Evolutionary conservation across 2,329 filamentous ascomycete species (phyloP).

Genomic region (Polychaeton citri): DNA sequence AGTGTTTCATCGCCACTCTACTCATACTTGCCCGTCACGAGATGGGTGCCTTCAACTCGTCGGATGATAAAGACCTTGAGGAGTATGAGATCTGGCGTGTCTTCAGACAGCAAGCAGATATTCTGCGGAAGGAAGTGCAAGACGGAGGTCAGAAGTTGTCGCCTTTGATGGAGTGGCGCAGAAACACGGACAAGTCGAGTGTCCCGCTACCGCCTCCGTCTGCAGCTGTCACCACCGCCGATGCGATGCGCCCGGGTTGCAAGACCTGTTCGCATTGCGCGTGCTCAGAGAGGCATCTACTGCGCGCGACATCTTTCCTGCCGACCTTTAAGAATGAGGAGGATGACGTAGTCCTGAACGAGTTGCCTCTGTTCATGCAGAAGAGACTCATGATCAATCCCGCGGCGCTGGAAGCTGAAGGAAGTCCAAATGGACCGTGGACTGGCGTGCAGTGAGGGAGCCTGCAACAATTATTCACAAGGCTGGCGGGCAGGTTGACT

Average conservation of each 20-base stretch:
- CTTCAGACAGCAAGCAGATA: constrained; percentile 49
- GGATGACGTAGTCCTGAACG: constrained; percentile 1
- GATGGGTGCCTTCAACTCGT: background rate
- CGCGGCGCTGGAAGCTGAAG: background rate
- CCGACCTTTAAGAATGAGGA: background rate
- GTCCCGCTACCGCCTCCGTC: background rate
- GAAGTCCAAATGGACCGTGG: background rate
- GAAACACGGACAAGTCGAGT: background rate
- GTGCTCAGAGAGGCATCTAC: constrained; percentile 1
- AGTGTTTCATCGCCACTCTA: constrained; percentile 52
- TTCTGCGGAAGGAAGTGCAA: constrained; percentile 46
- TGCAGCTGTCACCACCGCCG: background rate
- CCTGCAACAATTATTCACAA: too few species aligned
- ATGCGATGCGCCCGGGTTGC: background rate
- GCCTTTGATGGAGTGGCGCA: background rate
- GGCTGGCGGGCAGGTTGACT: too few species aligned
- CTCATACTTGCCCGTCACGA: constrained; percentile 38
- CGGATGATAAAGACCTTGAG: constrained; percentile 29
- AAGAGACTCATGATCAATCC: constrained; percentile 2
- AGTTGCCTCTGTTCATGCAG: constrained; percentile 1
- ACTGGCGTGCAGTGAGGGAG: too few species aligned
- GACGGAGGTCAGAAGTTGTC: background rate
- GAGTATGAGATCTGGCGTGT: constrained; percentile 44
- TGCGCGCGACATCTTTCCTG: background rate
- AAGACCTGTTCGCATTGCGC: background rate